These are phyloP conservation scores for Alternaria hordeiaustralica DNA, from an alignment of 2,329 filamentous ascomycete species.

Conservation along the genomic window DNA sequence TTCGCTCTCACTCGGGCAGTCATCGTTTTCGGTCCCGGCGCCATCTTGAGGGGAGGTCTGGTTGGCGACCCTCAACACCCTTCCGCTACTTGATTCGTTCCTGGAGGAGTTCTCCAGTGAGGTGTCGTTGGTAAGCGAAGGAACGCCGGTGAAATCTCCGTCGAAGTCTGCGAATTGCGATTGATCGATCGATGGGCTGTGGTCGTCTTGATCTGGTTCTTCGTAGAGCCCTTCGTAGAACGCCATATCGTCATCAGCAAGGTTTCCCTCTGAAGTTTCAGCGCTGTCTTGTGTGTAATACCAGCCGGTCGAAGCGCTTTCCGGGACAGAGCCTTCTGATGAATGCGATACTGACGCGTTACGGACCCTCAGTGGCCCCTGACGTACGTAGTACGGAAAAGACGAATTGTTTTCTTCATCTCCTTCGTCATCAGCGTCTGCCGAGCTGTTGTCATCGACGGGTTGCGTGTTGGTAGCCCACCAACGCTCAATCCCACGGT, in stretches of 20 bases:
- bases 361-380: neutral
- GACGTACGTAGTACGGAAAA: neutral
- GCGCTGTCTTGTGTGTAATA: neutral
- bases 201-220: neutral
- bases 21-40: neutral
- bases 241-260: neutral
- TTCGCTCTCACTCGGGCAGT: neutral
- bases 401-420: neutral
- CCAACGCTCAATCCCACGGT: neutral
- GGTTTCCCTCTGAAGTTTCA: neutral
- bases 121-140: neutral
- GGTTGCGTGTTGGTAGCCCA: neutral
- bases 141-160: neutral
- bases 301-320: neutral
- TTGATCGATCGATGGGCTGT: neutral
- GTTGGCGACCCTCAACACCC: neutral
- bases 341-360: neutral
- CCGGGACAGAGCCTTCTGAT: neutral
- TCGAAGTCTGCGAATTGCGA: conserved; percentile 6
- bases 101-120: neutral
- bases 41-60: neutral
- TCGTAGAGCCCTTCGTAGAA: neutral
- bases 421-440: neutral
- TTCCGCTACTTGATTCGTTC: fast-evolving
- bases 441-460: neutral